phyloP scores from a whole-genome alignment of 2,329 filamentous ascomycete genomes.

The Beauveria australis region DNA sequence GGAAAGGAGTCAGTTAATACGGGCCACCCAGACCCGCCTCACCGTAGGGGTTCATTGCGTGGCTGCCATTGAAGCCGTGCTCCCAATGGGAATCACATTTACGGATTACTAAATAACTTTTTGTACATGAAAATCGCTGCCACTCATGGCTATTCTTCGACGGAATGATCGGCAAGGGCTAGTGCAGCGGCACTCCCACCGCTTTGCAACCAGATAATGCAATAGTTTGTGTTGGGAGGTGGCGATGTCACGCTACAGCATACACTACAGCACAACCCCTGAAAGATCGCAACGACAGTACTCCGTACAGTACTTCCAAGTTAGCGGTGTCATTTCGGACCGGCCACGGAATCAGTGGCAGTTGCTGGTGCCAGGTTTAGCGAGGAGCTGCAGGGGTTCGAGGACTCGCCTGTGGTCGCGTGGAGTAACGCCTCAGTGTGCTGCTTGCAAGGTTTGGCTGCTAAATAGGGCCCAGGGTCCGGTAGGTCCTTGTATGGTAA shows the following conservation, averaged over 20 bases:
- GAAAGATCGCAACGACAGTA: too few species aligned
- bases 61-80: background rate
- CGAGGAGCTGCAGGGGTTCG: background rate
- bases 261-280: too few species aligned
- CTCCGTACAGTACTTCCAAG: too few species aligned
- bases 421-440: background rate
- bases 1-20: background rate
- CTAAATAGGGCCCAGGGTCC: background rate
- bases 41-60: background rate
- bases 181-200: background rate
- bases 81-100: background rate
- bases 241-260: background rate
- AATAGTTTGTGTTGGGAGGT: background rate
- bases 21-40: background rate
- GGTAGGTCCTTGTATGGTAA: background rate
- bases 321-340: background rate
- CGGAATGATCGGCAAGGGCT: background rate
- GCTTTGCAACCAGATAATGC: background rate
- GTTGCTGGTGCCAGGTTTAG: background rate
- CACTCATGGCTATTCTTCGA: background rate
- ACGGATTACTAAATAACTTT: too few species aligned
- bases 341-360: background rate
- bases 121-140: too few species aligned
- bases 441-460: background rate
- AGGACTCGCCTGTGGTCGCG: background rate